Conservation (phyloP, 352 stramenopile genomes). For the Paralagenidium karlingii region DNA sequence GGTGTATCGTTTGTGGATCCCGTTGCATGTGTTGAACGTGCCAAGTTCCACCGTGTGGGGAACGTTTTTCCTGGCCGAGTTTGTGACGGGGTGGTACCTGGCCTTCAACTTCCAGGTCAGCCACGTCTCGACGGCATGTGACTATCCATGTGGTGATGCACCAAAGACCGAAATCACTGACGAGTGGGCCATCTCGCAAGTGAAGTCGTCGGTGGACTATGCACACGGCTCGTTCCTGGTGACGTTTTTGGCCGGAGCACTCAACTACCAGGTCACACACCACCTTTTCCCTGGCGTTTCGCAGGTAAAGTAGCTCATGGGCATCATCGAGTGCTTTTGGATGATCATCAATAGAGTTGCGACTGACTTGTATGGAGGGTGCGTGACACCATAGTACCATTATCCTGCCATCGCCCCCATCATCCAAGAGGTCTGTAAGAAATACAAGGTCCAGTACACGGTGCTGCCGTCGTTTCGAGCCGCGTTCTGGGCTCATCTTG, state of each 20-base stretch:
- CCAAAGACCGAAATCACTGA: slow-evolving; percentile 50
- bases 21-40: slow-evolving; percentile 63
- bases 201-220: slow-evolving; percentile 94
- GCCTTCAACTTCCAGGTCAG: slow-evolving; percentile 91
- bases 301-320: slow-evolving; percentile 25
- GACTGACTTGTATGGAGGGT: no score
- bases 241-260: slow-evolving; percentile 89
- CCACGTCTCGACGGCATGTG: slow-evolving; percentile 83
- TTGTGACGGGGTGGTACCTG: slow-evolving; percentile 86
- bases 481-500: slow-evolving; percentile 75
- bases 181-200: slow-evolving; percentile 89
- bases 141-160: slow-evolving; percentile 73
- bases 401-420: slow-evolving; percentile 89
- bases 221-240: slow-evolving; percentile 62
- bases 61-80: slow-evolving; percentile 82
- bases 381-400: slow-evolving; percentile 65
- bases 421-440: slow-evolving; percentile 86
- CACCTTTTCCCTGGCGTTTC: slow-evolving; percentile 88
- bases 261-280: slow-evolving; percentile 96
- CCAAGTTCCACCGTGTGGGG: slow-evolving; percentile 42
- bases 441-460: slow-evolving; percentile 90
- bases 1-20: slow-evolving; percentile 84
- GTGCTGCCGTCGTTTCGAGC: slow-evolving; percentile 72
- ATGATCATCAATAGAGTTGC: no score
- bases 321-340: not conserved